A percentile compares a stretch with the other conserved stretches of the same genome.
phyloP scores from a whole-genome alignment of 2,329 filamentous ascomycete species.

The Ambrosiella xylebori region DNA sequence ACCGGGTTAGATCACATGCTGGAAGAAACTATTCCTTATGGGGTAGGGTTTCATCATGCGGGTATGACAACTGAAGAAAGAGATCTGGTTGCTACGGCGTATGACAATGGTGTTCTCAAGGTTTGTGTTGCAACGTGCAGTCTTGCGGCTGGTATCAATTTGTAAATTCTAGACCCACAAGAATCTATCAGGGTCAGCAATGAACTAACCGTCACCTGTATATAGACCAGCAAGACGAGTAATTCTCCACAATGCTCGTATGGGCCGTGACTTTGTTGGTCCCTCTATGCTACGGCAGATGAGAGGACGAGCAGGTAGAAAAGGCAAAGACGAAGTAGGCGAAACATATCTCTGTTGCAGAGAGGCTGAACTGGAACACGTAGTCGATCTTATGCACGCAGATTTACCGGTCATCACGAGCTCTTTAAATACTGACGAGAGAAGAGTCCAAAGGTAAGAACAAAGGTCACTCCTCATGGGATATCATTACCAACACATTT shows the following conservation, averaged over 20 bases:
- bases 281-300: conserved; percentile 68
- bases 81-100: conserved; percentile 52
- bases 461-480: not conserved
- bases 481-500: not conserved
- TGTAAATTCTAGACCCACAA: conserved; percentile 23
- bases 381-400: conserved; percentile 53
- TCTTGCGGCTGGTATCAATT: conserved; percentile 67
- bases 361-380: conserved; percentile 48
- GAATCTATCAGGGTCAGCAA: not conserved
- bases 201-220: not conserved
- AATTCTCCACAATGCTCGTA: conserved; percentile 56
- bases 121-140: conserved; percentile 64
- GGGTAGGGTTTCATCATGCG: conserved; percentile 62
- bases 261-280: conserved; percentile 61
- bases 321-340: conserved; percentile 60
- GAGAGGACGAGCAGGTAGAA: conserved; percentile 60
- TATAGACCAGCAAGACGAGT: conserved; percentile 46
- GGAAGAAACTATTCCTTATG: conserved; percentile 44
- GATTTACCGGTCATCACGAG: conserved; percentile 55
- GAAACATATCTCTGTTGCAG: conserved; percentile 65
- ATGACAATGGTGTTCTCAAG: conserved; percentile 49
- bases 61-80: conserved; percentile 60
- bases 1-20: conserved; percentile 50
- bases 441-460: conserved; percentile 45
- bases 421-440: conserved; percentile 48